These are phyloP conservation scores for Ajuga reptans DNA, from an alignment of 305 asterid genomes.

Conservation along the genomic window DNA sequence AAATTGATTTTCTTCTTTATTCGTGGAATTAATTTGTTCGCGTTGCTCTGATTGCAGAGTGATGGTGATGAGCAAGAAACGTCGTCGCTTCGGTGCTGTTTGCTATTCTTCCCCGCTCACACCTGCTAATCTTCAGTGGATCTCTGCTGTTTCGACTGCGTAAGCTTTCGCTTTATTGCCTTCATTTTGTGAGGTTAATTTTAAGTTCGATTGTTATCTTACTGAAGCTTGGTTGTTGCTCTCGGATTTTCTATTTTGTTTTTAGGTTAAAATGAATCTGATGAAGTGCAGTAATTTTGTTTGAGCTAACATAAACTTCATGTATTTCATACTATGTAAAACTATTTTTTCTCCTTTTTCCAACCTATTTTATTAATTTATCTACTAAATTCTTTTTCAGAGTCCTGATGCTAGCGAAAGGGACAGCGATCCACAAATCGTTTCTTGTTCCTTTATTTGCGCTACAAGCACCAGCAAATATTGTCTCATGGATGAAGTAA, in stretches of 20 bases:
- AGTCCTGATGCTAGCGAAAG: conserved; percentile 66
- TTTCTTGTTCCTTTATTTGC: conserved; percentile 84
- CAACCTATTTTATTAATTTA: background rate
- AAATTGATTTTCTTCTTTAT: background rate
- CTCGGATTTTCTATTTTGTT: background rate
- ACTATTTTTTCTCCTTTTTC: background rate
- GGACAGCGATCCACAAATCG: conserved; percentile 72
- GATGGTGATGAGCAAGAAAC: conserved; percentile 31
- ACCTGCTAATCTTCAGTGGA: conserved; percentile 61
- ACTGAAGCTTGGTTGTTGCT: background rate
- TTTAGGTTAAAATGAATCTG: no score
- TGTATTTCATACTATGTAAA: no score
- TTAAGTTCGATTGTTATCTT: background rate
- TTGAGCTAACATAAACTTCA: no score
- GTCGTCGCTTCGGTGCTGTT: conserved; percentile 44
- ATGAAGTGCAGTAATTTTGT: no score
- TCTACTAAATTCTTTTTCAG: conserved; percentile 31
- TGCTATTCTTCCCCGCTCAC: conserved; percentile 54
- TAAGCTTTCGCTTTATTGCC: conserved; percentile 25
- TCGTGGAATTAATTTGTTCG: background rate
- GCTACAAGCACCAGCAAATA: conserved; percentile 67
- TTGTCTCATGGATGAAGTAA: conserved; percentile 86
- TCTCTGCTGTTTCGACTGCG: conserved; percentile 59
- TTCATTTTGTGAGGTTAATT: background rate
- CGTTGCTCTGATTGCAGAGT: conserved; percentile 34